These are phyloP conservation scores for Coccomyxa sp. DNA, from an alignment of 139 green algal species.

Conservation along the genomic window DNA sequence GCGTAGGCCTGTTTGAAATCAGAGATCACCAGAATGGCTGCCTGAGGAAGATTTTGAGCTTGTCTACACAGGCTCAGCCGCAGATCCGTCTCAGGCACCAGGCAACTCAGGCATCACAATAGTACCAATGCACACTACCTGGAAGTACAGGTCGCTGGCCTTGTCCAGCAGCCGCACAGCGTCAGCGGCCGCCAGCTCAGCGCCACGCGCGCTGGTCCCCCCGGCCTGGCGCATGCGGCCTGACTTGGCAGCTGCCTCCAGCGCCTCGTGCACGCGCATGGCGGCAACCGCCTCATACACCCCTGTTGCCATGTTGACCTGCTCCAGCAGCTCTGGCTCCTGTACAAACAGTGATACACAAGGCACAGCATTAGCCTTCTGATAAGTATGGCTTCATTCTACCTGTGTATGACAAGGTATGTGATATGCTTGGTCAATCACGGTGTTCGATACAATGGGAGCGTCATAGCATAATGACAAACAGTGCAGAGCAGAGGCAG, in stretches of 20 bases:
- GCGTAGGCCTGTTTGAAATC: too few species aligned
- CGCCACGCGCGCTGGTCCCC: neutral
- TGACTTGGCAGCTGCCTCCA: constrained; percentile 14
- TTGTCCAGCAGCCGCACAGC: constrained; percentile 12
- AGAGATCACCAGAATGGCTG: too few species aligned
- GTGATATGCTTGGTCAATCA: too few species aligned
- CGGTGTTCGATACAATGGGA: too few species aligned
- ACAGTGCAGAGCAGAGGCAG: too few species aligned
- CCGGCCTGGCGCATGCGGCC: neutral
- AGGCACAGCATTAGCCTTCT: too few species aligned
- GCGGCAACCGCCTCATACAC: constrained; percentile 15
- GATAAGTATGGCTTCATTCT: too few species aligned
- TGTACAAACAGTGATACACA: constrained; percentile 12
- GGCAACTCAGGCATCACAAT: neutral
- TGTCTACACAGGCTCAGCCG: too few species aligned
- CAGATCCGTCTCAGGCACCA: too few species aligned
- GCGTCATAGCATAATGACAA: too few species aligned
- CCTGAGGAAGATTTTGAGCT: too few species aligned
- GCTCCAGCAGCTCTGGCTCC: constrained; percentile 62
- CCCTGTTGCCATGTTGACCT: constrained; percentile 25
- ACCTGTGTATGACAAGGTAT: too few species aligned
- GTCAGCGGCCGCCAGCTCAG: neutral
- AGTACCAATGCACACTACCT: constrained; percentile 5
- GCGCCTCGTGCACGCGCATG: constrained; percentile 21
- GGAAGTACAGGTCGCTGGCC: constrained; percentile 15